Conservation (phyloP, 75 land plant genomes). For the Selaginella tamariscina region DNA sequence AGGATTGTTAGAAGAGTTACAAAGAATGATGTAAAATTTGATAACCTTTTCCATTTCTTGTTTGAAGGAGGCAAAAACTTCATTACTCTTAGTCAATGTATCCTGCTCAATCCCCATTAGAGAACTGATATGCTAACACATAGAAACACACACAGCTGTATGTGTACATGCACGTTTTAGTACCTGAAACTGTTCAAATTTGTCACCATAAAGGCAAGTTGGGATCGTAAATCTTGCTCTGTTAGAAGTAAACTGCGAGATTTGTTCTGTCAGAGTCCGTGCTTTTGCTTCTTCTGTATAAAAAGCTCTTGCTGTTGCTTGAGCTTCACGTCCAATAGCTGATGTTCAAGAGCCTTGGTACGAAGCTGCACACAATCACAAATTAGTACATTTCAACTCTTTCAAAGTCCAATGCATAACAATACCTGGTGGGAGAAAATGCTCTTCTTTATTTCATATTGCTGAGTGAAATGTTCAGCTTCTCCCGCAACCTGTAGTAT, state of each 20-base stretch:
- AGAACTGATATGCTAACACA: not conserved
- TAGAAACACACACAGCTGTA: not conserved
- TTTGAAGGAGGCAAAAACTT: slow-evolving; percentile 90
- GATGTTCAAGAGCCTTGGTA: slow-evolving; percentile 73
- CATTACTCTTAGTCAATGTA: slow-evolving; percentile 84
- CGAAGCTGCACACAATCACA: slow-evolving; percentile 52
- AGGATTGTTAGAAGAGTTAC: too few species aligned
- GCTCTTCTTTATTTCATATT: slow-evolving; percentile 61
- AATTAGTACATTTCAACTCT: not conserved
- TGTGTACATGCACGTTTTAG: too few species aligned
- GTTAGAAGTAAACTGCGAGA: slow-evolving; percentile 63
- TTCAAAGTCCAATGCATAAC: not conserved
- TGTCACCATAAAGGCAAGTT: slow-evolving; percentile 86
- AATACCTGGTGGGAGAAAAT: slow-evolving; percentile 76
- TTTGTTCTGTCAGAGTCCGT: slow-evolving; percentile 68
- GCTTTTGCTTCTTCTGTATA: slow-evolving; percentile 58
- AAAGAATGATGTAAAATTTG: not conserved
- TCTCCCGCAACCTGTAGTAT: slow-evolving; percentile 52
- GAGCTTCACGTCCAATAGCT: slow-evolving; percentile 78
- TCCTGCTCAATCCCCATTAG: slow-evolving; percentile 47
- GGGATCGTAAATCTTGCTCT: slow-evolving; percentile 68
- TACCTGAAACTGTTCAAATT: slow-evolving; percentile 95
- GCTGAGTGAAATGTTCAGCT: slow-evolving; percentile 70
- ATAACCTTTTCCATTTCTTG: slow-evolving; percentile 93
- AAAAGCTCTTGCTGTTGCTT: slow-evolving; percentile 74